phyloP scores from a whole-genome alignment of 108 stramenopile genomes.

The Bacterosira constricta region DNA sequence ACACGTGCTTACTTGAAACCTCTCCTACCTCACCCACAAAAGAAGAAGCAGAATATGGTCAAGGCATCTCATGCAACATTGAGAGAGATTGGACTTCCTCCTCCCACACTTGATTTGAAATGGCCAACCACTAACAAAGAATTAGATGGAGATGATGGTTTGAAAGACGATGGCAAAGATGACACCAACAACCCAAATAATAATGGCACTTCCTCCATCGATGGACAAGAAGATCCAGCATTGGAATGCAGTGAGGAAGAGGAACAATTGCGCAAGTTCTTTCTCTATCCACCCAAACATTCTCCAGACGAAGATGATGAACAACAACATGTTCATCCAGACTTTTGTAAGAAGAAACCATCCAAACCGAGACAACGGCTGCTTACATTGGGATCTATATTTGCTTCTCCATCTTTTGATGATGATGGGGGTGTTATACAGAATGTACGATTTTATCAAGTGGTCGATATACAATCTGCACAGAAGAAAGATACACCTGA shows the following conservation, averaged over 20 bases:
- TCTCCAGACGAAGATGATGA: too few relatives aligned
- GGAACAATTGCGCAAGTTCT: constrained; percentile 32
- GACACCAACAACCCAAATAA: neutral
- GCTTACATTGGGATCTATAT: constrained; percentile 41
- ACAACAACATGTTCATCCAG: constrained; percentile 50
- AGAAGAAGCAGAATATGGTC: neutral
- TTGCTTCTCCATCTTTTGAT: constrained; percentile 19
- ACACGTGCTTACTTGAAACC: neutral
- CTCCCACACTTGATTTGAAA: too few relatives aligned
- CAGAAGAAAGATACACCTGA: neutral
- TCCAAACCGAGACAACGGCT: constrained; percentile 36
- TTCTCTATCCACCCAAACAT: constrained; percentile 12
- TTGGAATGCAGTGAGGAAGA: neutral
- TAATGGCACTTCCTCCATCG: neutral
- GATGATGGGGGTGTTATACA: neutral
- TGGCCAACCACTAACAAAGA: too few relatives aligned
- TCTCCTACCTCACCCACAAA: too few relatives aligned
- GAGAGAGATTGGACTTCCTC: constrained; percentile 34
- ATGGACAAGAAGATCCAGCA: neutral
- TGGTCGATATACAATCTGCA: constrained; percentile 11
- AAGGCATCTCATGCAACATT: constrained; percentile 32
- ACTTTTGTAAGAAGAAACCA: constrained; percentile 43
- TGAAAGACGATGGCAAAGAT: neutral
- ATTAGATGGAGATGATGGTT: neutral
- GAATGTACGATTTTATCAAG: constrained; percentile 28